phyloP scores from a whole-genome alignment of 768 basidiomycete genomes.

The Cubamyces lactineus region DNA sequence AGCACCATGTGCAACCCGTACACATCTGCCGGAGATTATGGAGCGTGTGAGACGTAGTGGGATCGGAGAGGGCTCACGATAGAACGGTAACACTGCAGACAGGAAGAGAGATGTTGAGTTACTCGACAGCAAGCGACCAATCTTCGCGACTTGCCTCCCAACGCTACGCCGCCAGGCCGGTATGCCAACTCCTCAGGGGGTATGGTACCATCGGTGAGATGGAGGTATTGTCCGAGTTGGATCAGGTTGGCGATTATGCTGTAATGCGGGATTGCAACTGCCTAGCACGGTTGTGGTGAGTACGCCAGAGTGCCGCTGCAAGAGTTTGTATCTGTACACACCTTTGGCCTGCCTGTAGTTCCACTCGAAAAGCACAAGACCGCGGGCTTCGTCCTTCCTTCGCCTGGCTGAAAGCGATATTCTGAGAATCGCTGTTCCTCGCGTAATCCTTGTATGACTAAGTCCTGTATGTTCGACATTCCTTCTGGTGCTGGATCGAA shows the following conservation, averaged over 20 bases:
- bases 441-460: conserved; percentile 28
- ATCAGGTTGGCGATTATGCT: conserved; percentile 36
- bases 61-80: conserved; percentile 7
- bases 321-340: background rate
- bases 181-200: conserved; percentile 27
- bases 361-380: conserved; percentile 38
- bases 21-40: background rate
- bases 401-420: conserved; percentile 28
- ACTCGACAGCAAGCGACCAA: no score
- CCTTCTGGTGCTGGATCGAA: conserved; percentile 20
- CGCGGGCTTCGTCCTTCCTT: conserved; percentile 37
- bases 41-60: background rate
- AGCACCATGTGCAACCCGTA: conserved; percentile 26
- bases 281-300: conserved; percentile 10
- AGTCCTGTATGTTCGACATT: conserved; percentile 20
- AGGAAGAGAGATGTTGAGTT: background rate
- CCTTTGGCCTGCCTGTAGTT: conserved; percentile 38
- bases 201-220: conserved; percentile 16
- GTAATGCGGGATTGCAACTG: conserved; percentile 38
- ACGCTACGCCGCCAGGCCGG: conserved; percentile 31
- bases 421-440: conserved; percentile 26
- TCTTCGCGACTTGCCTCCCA: conserved; percentile 45
- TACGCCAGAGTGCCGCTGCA: no score
- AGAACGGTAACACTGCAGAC: conserved; percentile 20
- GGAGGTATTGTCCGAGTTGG: conserved; percentile 29